Evolutionary conservation across 2,329 filamentous ascomycete species (phyloP).

Genomic region (Aotearoamyces nothofagi): DNA sequence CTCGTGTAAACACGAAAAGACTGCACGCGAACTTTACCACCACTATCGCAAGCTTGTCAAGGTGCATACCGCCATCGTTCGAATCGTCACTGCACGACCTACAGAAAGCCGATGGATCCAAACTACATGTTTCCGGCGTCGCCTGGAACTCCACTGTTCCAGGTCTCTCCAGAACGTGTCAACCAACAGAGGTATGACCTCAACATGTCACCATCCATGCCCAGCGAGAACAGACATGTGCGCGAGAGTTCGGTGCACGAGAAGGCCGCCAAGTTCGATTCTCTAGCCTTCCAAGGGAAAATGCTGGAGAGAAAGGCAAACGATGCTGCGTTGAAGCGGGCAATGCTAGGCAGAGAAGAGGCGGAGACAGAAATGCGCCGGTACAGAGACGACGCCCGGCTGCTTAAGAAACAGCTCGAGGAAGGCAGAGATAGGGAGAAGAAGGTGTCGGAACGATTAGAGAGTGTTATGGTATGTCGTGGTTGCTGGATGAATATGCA

Average conservation of each 20-base stretch:
- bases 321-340: conserved; percentile 49
- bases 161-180: conserved; percentile 47
- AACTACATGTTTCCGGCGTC: conserved; percentile 35
- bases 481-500: conserved; percentile 18
- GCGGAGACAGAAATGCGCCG: conserved; percentile 53
- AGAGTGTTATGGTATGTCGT: conserved; percentile 51
- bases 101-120: conserved; percentile 25
- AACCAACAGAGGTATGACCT: conserved; percentile 28
- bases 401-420: conserved; percentile 41
- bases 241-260: conserved; percentile 49
- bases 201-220: conserved; percentile 5
- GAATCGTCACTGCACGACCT: not conserved
- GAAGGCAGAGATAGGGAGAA: conserved; percentile 52
- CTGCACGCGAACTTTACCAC: too few relatives aligned
- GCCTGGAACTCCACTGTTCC: conserved; percentile 40
- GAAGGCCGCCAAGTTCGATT: conserved; percentile 60
- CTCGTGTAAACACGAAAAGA: too few relatives aligned
- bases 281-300: conserved; percentile 38
- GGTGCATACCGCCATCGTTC: too few relatives aligned
- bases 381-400: conserved; percentile 42
- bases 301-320: conserved; percentile 48
- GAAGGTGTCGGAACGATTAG: conserved; percentile 49
- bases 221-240: conserved; percentile 12
- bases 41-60: too few relatives aligned
- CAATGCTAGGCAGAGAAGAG: conserved; percentile 54